A percentile compares a stretch with the other conserved stretches of the same genome.
These are phyloP conservation scores for Bacidia gigantensis DNA, from an alignment of 495 filamentous ascomycete species.

Conservation along the genomic window DNA sequence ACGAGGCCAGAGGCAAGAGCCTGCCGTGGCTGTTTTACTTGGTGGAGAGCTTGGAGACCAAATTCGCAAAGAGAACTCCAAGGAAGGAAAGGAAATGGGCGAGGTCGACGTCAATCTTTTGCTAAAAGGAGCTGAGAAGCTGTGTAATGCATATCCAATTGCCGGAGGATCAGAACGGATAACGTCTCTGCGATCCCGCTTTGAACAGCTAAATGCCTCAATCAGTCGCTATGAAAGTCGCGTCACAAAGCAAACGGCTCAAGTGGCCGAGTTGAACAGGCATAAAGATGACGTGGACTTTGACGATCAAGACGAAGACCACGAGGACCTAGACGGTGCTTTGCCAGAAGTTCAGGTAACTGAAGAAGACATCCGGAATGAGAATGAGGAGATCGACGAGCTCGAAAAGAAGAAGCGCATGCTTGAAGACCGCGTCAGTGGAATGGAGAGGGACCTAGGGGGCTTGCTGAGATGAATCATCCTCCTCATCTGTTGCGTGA, in stretches of 20 bases:
- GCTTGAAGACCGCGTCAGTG: conserved; percentile 63
- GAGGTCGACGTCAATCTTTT: conserved; percentile 83
- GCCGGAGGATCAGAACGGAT: conserved; percentile 74
- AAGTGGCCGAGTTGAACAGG: conserved; percentile 61
- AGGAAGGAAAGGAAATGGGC: conserved; percentile 34
- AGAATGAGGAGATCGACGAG: conserved; percentile 66
- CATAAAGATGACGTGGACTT: conserved; percentile 26
- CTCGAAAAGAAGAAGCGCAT: conserved; percentile 63
- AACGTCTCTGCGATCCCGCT: conserved; percentile 51
- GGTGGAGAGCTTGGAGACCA: conserved; percentile 77
- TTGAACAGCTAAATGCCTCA: conserved; percentile 58
- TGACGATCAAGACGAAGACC: conserved; percentile 25
- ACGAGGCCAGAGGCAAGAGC: conserved; percentile 53
- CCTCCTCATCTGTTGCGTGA: too few species aligned
- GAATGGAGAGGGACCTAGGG: conserved; percentile 69
- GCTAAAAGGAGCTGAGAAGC: conserved; percentile 76
- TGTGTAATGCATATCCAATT: conserved; percentile 77
- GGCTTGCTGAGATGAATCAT: conserved; percentile 47
- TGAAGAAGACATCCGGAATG: conserved; percentile 58
- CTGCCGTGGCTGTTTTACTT: conserved; percentile 78
- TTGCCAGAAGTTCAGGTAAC: conserved; percentile 38
- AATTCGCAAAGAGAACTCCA: conserved; percentile 47
- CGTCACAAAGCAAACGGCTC: conserved; percentile 61
- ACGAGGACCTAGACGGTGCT: conserved; percentile 23
- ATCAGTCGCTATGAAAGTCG: conserved; percentile 64